Base-by-base conservation (phyloP, 2,329 filamentous ascomycete genomes). In the Trichoderma arundinaceum region DNA sequence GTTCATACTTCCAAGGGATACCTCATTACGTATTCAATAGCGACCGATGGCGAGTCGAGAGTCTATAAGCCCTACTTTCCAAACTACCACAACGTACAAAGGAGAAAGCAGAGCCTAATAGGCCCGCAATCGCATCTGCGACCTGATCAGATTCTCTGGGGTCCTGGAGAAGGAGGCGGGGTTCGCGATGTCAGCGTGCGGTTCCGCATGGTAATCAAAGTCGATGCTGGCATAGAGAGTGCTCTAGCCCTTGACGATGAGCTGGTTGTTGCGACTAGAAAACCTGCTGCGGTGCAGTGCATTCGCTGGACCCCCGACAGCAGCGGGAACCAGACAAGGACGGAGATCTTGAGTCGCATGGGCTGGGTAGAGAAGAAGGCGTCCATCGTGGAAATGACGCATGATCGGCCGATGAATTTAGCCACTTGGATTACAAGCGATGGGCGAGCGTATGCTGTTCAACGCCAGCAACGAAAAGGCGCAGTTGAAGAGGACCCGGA, bases 141-240 rank as follows among this genome's bases (percentile, higher is more conserved):
- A 17, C 85, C 86, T 1, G 87, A 90, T 59, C 84, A 88, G 70
- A 86, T 90, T 57, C 76, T 90, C 12, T 87, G 90, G 77, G 92
- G 92, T 0, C 87, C 91, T 1, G 94, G 94, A 39, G 95, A 97
- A 76, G 91, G 91, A 9, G 85, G 85, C 56, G 92, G 92, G 3
- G 89, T 97, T 58, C 87, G 88, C 61, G 95, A 99, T 77, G 88
- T 96, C 64, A 96, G 90, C 72, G 85, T 99, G 56, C 90, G 92
- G 10, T 99, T 99, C 78, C 88, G 94, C 65, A 97, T 97, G 91
- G 94, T 97, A 13, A 98, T 99, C 74, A 96, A 96, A 75, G 92
- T 99, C 17, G 95, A 99, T 77, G 95, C 95, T 2, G 95, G 95
- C 2, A 97, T 99, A 71, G 89, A 89, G 71, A 92, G 89, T 72